Base-by-base conservation (phyloP, 352 stramenopile species). In the Blastocystis sp. region DNA sequence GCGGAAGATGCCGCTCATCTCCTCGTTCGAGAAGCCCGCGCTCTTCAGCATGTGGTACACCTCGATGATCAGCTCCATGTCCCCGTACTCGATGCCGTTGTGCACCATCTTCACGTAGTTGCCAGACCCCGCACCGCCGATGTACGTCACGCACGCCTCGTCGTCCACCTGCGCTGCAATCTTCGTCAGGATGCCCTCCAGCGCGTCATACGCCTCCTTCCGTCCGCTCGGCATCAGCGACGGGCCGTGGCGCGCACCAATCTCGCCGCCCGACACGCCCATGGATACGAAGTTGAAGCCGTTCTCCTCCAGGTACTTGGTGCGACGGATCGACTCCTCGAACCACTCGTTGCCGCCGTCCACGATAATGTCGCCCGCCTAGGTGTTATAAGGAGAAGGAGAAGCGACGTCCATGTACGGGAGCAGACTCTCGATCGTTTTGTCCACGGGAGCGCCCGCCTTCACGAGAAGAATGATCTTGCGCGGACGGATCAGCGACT, bases 301-400 rank as follows among this genome's bases (percentile, higher is more conserved):
- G 91, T 98, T 98, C 89, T 95, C 92, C 41, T 84, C 78, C 48
- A 98, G 92, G 90, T 98, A 93, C 89, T 97, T 91, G 0, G 92
- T 91, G 86, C 97, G 93, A 70, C 96, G 94, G 89, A 98, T 91
- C 34, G 93, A 96, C 91, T 99, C 98, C 19, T 95, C 95, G 90
- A 96, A 99, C 96, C 96, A 99, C 92, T 99, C 96, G 93, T 99
- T 99, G 43, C 97, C 97, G 61, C 97, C 96, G 91, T 99, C 97
- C 52, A 99, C 90, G 28, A 34, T 34, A 34, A 34, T 34, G 28
- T 34, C 28, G 28, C 28, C 28, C 28, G 28, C 28, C 28, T 97
- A 94, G 90, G 28, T 7, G 21, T n/a, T 17, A 61, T 28, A 81
- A 9, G 23, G 14, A 62, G 60, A 53, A 56, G 43, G 34, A 52